Evolutionary conservation across 2,329 filamentous ascomycete species (phyloP), one percentile per base, ranked within the genome.

Genomic region (Zopfia rhizophila): DNA sequence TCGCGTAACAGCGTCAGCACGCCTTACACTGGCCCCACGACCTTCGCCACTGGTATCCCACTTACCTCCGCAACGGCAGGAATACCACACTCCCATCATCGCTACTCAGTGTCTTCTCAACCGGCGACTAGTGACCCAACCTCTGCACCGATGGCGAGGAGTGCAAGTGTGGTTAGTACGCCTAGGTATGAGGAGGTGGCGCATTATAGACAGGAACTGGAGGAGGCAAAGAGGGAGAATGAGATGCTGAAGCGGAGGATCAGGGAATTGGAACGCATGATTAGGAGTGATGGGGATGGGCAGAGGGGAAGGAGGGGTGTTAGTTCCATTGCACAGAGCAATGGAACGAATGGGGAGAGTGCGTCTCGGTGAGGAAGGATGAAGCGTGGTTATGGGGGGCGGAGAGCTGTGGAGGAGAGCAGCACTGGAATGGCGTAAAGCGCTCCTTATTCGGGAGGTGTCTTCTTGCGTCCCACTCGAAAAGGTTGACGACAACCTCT

Each of bases 201-300:
- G 32, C 64, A 71, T 33, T 74, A 77, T 32, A 65, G 70, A 28
- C 68, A 69, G 7, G 77, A 79, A 61, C 61, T 79, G 42, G 77
- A 79, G 51, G 72, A 75, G 38, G 77, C 76, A 24, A 79, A 79
- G 65, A 65, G 65, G 31, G 77, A 80, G 63, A 80, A 80, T 60
- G 77, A 79, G 35, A 51, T 59, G 25, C 57, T 80, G 46, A 74
- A 76, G 51, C 71, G 75, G 53, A 69, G 75, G 42, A 77, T 80
- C n/a, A 66, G 74, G 38, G 72, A 76, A 39, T 54, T 80, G 38
- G 77, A 80, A 54, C 67, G 72, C 19, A 66, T 69, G 47, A 65
- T 79, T 17, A 50, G 55, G 29, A 55, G 47, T 1, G 43, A 48
- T n/a, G 58, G 53, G 14, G 45, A 67, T 58, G 48, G 50, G 45